Evolutionary conservation across 768 basidiomycete genomes (phyloP).

Genomic region (Lactifluus rugatus): DNA sequence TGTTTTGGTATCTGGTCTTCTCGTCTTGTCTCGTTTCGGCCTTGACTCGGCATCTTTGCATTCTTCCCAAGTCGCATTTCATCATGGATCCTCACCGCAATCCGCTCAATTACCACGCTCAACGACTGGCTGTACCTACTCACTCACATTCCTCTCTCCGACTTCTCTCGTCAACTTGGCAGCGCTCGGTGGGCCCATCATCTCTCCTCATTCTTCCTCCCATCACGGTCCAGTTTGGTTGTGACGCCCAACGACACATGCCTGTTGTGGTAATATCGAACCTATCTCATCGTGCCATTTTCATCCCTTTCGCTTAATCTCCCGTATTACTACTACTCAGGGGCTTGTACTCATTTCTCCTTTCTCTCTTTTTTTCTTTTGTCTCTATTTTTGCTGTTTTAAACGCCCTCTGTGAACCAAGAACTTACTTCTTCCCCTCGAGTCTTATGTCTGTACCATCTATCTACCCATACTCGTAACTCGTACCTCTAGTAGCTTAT

Average conservation of each 20-base stretch:
- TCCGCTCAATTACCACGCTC: not conserved
- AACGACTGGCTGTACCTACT: slow-evolving; percentile 4
- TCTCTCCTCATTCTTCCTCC: not conserved
- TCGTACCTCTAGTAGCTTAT: slow-evolving; percentile 15
- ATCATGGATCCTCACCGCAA: slow-evolving; percentile 13
- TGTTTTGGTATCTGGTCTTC: slow-evolving; percentile 1
- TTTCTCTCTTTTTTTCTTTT: not conserved
- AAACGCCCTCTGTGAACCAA: slow-evolving; percentile 4
- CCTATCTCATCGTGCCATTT: slow-evolving; percentile 14
- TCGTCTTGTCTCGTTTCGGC: not conserved
- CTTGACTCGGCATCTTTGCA: slow-evolving; percentile 3
- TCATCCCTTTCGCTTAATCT: not conserved
- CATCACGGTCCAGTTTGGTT: not conserved
- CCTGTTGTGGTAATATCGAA: slow-evolving; percentile 11
- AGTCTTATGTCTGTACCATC: slow-evolving; percentile 15
- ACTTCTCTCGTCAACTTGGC: not conserved
- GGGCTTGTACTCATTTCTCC: slow-evolving; percentile 1
- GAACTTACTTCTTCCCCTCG: slow-evolving; percentile 1
- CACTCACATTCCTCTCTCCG: not conserved
- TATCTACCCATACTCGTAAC: slow-evolving; percentile 15
- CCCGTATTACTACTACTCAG: slow-evolving; percentile 8
- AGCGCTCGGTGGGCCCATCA: slow-evolving; percentile 3
- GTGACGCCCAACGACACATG: not conserved
- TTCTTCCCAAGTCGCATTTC: slow-evolving; percentile 7
- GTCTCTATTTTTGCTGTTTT: not conserved